Base-by-base conservation (phyloP, 2,329 filamentous ascomycete species). In the Colletotrichum agaves region DNA sequence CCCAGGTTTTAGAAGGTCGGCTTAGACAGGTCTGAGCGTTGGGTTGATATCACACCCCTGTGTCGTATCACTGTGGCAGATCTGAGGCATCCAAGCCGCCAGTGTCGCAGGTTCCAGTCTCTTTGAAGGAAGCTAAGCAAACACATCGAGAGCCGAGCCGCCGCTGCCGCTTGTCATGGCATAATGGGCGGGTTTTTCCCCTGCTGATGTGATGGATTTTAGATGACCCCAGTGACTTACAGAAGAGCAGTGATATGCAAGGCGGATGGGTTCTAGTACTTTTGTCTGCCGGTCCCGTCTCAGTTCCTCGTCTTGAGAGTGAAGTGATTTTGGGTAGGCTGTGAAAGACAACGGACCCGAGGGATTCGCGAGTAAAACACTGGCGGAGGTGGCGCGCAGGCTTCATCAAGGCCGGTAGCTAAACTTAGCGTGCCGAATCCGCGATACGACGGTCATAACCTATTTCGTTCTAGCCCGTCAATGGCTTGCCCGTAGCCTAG, bases 71-170 rank as follows among this genome's bases (percentile, higher is more conserved):
- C 50, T 53, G 52, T 56, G 63, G 63, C 43, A 67, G 43, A 67
- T 67, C 50, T 62, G 66, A 67, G 37, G 56, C 63, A 67, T 67
- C 66, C 55, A 57, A 67, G 62, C 63, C 66, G 62, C 43, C 50
- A 67, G 63, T 69, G 63, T 62, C 57, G 63, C 47, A 68, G 65
- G 53, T 60, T 49, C n/a, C 33, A 46, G 44, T 23, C 6, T 31
- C 61, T 49, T 35, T 23, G 7, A 46, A 27, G 33, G 35, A 33
- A 41, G 41, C 43, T 56, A 49, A 43, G 52, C n/a, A 53, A n/a
- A 53, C 11, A 53, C 47, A 15, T 33, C 33, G 23, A 57, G 37
- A 17, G 27, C 27, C 27, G 27, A 8, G 27, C 27, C 27, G 27
- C 27, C 6, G 5, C 27, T 27, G 27, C 27, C 27, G 27, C 50